These are phyloP conservation scores for Beauveria sp. DNA, from an alignment of 2,329 filamentous ascomycete genomes.

Conservation along the genomic window DNA sequence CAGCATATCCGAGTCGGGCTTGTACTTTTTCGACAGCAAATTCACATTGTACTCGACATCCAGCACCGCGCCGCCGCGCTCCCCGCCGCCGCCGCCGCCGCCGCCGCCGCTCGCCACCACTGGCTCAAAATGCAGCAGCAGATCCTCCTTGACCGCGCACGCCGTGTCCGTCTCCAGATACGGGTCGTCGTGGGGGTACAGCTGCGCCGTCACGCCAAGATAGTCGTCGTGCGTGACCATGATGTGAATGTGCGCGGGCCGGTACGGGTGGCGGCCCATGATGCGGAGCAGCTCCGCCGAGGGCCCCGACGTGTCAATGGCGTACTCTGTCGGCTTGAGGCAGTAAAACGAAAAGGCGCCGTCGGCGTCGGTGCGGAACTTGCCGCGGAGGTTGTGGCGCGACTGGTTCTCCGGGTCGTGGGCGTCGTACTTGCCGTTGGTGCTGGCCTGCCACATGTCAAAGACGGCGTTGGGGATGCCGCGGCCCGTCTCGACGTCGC, in stretches of 20 bases:
- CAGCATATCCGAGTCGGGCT: not conserved
- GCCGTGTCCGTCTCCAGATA: constrained; percentile 2
- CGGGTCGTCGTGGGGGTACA: not conserved
- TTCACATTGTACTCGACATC: constrained; percentile 3
- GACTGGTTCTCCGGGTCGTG: constrained; percentile 64
- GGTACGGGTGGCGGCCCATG: not conserved
- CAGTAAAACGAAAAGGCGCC: constrained; percentile 69
- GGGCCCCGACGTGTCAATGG: not conserved
- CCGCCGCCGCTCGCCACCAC: not conserved
- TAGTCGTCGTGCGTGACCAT: constrained; percentile 4
- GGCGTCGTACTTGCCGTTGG: constrained; percentile 71
- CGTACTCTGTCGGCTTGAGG: constrained; percentile 45
- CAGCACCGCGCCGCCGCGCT: not conserved
- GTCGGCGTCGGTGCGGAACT: constrained; percentile 63
- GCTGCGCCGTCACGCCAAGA: not conserved
- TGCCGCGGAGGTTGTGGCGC: constrained; percentile 68
- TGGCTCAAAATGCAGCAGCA: not conserved
- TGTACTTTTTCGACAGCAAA: constrained; percentile 1
- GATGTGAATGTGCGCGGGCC: constrained; percentile 1
- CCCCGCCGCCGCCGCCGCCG: no score
- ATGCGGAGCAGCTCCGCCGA: not conserved
- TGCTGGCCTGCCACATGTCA: constrained; percentile 71
- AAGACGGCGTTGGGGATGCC: constrained; percentile 62
- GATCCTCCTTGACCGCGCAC: constrained; percentile 1
- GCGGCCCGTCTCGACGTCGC: constrained; percentile 56